Conservation (phyloP, 1,284 basidiomycete genomes). For the Ceratorhiza oryzae-sativae region DNA sequence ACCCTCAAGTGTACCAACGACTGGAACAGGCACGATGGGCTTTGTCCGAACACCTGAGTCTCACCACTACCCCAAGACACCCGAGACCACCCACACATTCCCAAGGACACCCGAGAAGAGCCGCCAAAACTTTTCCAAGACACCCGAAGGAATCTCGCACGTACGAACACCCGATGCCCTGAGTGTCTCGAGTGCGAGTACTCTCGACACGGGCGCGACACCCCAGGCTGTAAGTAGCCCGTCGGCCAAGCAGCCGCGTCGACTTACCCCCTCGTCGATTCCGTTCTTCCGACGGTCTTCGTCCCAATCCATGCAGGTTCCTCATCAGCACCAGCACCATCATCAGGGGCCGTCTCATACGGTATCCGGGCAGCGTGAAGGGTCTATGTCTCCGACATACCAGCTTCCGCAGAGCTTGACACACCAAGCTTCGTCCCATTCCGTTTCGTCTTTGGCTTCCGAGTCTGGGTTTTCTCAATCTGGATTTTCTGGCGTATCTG, state of each 20-base stretch:
- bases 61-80: constrained; percentile 25
- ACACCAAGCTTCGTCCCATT: constrained; percentile 51
- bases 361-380: constrained; percentile 13
- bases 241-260: constrained; percentile 48
- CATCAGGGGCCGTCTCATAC: not conserved
- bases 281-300: constrained; percentile 95
- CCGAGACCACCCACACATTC: constrained; percentile 16
- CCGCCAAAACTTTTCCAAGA: constrained; percentile 8
- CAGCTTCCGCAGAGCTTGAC: constrained; percentile 53
- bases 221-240: constrained; percentile 40
- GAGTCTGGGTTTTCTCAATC: constrained; percentile 60
- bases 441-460: constrained; percentile 59
- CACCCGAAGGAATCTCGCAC: constrained; percentile 19
- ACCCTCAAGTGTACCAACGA: constrained; percentile 21
- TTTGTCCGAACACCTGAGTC: constrained; percentile 11
- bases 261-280: constrained; percentile 91
- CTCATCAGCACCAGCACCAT: constrained; percentile 53
- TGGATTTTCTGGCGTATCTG: constrained; percentile 57
- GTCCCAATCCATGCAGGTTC: constrained; percentile 79
- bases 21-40: not conserved
- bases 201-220: constrained; percentile 50
- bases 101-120: constrained; percentile 21
- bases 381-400: constrained; percentile 61
- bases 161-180: constrained; percentile 53
- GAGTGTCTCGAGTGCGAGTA: constrained; percentile 75